Base-by-base conservation (phyloP, 805 yeast species). In the Komagataella ulmi region DNA sequence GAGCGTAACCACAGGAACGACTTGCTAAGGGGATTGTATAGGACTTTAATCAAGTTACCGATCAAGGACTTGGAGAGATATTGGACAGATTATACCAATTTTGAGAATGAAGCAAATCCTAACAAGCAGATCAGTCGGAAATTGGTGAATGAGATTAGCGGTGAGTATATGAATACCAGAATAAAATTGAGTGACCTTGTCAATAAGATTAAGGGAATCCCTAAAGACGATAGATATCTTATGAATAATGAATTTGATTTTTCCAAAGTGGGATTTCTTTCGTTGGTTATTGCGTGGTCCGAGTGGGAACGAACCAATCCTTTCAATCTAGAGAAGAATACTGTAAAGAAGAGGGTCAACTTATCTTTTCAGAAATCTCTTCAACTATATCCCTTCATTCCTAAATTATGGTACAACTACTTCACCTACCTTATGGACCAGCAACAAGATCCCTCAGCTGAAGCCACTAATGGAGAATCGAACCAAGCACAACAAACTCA, bases 141-240 rank as follows among this genome's bases (percentile, higher is more conserved):
- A 64, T 81, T 84, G 61, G 82, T 90, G 51, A 81, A 86, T 47
- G 97, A 90, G 58, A 75, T 80, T 54, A 85, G 95, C 10, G 81
- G 86, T 3, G 84, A 80, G 12, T 93, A 89, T 62, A 87, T 91
- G 96, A 80, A 77, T 56, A 90, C 96, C 1, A 75, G 97, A 55
- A 76, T 93, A 0, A 73, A 85, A 68, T 79, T 79, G 54, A 80
- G 78, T 46, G 96, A 87, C 61, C 79, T 88, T 75, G 70, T 73
- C 10, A 77, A 78, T 55, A 56, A 83, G 3, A 78, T 88, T 0
- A 67, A 69, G 44, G 77, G 74, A 18, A 60, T 86, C 7, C 69
- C 69, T 51, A 66, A 81, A 53, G 67, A 68, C 21, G 55, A 30
- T 30, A 10, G 40, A 8, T 30, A 30, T 14, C 40, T 30, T 5